Conservation (phyloP, 148 eudicot genomes). For the Amaranthus hypochondriacus region DNA sequence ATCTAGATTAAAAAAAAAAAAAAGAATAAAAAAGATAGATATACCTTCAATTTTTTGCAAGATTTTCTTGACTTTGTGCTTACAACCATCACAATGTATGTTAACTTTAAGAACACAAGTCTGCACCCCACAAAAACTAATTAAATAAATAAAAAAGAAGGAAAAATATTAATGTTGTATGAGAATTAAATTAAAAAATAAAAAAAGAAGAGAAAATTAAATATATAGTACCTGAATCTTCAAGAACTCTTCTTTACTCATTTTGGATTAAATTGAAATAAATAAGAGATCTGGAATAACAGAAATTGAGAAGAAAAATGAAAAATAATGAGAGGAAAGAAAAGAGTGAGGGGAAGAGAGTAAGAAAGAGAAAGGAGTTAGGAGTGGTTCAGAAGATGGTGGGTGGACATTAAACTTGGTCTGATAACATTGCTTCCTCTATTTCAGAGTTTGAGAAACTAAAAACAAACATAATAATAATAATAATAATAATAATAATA, state of each 20-base stretch:
- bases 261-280: slow-evolving; percentile 16
- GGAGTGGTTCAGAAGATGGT: slow-evolving; percentile 31
- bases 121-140: slow-evolving; percentile 53
- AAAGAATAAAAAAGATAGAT: slow-evolving; percentile 6
- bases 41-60: slow-evolving; percentile 95
- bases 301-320: neutral
- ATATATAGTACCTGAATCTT: slow-evolving; percentile 66
- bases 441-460: slow-evolving; percentile 52
- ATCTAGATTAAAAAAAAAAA: neutral
- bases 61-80: slow-evolving; percentile 88
- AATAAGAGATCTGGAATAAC: slow-evolving; percentile 38
- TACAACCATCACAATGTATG: slow-evolving; percentile 97
- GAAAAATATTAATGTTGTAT: neutral
- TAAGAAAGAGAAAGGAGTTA: slow-evolving; percentile 14
- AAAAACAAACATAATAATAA: neutral
- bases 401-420: slow-evolving; percentile 58
- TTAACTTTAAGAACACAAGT: slow-evolving; percentile 91
- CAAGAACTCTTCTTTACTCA: slow-evolving; percentile 97
- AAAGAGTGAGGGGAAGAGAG: slow-evolving; percentile 7
- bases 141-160: neutral
- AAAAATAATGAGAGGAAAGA: slow-evolving; percentile 18
- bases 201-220: neutral
- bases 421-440: slow-evolving; percentile 53
- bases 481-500: no score
- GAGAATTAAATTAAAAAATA: neutral